These are phyloP conservation scores for Phytophthora melonis DNA, from an alignment of 352 stramenopile species.

Conservation along the genomic window DNA sequence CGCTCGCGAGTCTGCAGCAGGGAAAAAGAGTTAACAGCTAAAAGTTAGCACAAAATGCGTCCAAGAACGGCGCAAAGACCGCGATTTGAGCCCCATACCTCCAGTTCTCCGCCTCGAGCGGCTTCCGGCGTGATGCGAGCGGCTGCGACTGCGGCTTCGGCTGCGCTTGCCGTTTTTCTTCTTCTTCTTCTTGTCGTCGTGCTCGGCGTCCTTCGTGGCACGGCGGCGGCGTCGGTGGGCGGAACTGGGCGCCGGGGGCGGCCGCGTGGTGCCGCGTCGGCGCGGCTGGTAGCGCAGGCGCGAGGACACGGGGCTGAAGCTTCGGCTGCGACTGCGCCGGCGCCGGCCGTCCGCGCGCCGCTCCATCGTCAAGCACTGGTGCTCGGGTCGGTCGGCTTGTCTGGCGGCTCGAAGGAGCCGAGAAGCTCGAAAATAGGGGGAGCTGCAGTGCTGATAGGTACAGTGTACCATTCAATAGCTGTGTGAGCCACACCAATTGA, in stretches of 20 bases:
- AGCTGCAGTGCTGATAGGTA: not conserved
- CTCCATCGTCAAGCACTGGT: slow-evolving; percentile 33
- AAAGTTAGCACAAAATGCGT: slow-evolving; percentile 6
- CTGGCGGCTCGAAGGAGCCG: too few species aligned
- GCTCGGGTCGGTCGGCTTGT: not conserved
- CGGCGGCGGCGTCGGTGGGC: slow-evolving; percentile 25
- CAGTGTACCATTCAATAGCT: too few species aligned
- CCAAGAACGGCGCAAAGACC: not conserved
- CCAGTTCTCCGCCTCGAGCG: slow-evolving; percentile 34
- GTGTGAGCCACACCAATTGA: too few species aligned
- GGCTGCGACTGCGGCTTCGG: too few species aligned
- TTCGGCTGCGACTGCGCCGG: slow-evolving; percentile 39
- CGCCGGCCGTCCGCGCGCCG: slow-evolving; percentile 31
- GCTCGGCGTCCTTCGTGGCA: slow-evolving; percentile 16
- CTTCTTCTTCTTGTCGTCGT: slow-evolving; percentile 11
- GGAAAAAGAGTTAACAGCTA: not conserved
- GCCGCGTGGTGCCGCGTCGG: slow-evolving; percentile 23
- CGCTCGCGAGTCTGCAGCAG: slow-evolving; percentile 33
- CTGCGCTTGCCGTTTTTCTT: slow-evolving; percentile 24
- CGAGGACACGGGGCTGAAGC: slow-evolving; percentile 49
- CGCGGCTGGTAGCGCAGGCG: slow-evolving; percentile 44
- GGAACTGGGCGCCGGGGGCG: slow-evolving; percentile 15
- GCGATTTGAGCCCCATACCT: slow-evolving; percentile 18
- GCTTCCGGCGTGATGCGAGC: not conserved
- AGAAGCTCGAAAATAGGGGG: slow-evolving; percentile 1